Conservation (phyloP, 495 filamentous ascomycete genomes). For the Cairneyella variabilis region DNA sequence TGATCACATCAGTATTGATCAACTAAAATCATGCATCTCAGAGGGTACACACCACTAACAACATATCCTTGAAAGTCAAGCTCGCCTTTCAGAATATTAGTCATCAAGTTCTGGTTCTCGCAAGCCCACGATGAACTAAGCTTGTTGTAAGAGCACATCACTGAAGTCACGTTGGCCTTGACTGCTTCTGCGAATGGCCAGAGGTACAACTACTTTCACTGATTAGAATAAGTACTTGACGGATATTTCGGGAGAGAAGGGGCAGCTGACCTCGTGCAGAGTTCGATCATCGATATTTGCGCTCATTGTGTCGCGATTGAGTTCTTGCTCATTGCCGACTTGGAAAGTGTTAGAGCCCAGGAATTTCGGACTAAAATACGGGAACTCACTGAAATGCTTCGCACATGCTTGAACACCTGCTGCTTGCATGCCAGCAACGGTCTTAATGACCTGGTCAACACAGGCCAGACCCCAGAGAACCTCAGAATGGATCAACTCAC, state of each 20-base stretch:
- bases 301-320: constrained; percentile 60
- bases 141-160: constrained; percentile 96
- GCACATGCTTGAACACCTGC: constrained; percentile 76
- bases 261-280: constrained; percentile 64
- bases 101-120: constrained; percentile 66
- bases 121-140: constrained; percentile 66
- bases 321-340: constrained; percentile 68
- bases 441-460: constrained; percentile 32
- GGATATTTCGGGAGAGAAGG: no score
- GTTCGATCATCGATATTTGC: constrained; percentile 87
- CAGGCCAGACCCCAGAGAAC: not conserved
- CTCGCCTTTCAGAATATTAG: constrained; percentile 81
- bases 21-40: not conserved
- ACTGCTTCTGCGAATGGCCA: constrained; percentile 81
- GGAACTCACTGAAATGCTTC: constrained; percentile 60
- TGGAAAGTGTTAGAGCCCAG: not conserved
- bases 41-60: constrained; percentile 15
- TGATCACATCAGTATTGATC: not conserved
- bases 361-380: not conserved
- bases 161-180: constrained; percentile 68
- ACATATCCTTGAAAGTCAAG: constrained; percentile 92
- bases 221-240: no score
- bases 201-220: constrained; percentile 80
- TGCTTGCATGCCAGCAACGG: constrained; percentile 76
- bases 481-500: not conserved